phyloP scores from a whole-genome alignment of 441 rosid genomes.

The Euphorbia celastroides region DNA sequence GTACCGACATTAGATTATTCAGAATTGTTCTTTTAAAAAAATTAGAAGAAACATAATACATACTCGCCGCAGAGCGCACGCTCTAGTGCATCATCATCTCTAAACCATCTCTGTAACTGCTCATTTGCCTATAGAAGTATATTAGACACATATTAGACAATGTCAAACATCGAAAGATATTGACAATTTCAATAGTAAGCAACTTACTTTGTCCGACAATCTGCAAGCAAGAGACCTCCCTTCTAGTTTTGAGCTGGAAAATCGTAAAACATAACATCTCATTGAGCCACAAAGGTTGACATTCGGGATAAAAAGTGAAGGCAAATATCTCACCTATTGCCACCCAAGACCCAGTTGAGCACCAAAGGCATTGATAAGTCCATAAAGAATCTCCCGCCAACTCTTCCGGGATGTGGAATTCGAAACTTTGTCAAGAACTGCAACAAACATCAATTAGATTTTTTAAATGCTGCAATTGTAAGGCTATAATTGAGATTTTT shows the following conservation, averaged over 20 bases:
- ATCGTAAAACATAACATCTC: neutral
- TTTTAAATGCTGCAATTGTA: conserved; percentile 2
- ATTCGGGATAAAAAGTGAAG: neutral
- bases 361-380: conserved; percentile 76
- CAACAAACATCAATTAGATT: conserved; percentile 6
- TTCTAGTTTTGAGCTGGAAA: conserved; percentile 69
- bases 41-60: conserved; percentile 21
- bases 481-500: neutral
- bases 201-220: conserved; percentile 72
- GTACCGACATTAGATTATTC: no score
- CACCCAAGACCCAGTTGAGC: conserved; percentile 90
- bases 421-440: conserved; percentile 85
- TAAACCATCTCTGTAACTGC: conserved; percentile 66
- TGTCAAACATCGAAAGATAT: neutral
- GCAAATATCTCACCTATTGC: conserved; percentile 61
- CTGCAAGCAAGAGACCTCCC: conserved; percentile 76
- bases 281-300: neutral
- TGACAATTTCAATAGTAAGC: conserved; percentile 1
- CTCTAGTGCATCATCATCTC: conserved; percentile 75
- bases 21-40: no score
- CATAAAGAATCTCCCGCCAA: conserved; percentile 78
- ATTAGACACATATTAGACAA: no score
- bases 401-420: conserved; percentile 88
- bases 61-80: conserved; percentile 82
- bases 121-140: conserved; percentile 53